Percentiles rank a stretch among this genome's conserved stretches.
phyloP scores from a whole-genome alignment of 1,284 basidiomycete species.

The Cryptococcus sp. region DNA sequence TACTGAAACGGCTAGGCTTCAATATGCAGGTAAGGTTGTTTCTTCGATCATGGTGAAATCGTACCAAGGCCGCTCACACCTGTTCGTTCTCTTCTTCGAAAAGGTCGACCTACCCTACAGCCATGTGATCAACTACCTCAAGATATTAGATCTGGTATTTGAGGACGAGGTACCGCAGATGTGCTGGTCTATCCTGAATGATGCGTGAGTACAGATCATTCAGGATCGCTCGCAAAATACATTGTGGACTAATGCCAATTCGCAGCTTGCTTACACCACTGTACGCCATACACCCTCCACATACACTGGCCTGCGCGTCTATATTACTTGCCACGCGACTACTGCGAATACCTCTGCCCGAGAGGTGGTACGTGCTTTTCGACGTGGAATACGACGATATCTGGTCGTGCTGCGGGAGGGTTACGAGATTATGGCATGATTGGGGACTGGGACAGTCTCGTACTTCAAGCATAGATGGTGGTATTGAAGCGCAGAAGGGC shows the following conservation, averaged over 20 bases:
- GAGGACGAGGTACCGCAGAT: constrained; percentile 69
- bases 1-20: constrained; percentile 89
- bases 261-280: constrained; percentile 83
- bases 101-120: constrained; percentile 89
- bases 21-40: constrained; percentile 61
- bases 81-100: constrained; percentile 40
- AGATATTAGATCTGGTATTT: constrained; percentile 74
- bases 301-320: constrained; percentile 81
- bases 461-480: background rate
- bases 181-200: constrained; percentile 89
- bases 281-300: constrained; percentile 82
- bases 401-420: constrained; percentile 72
- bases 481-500: constrained; percentile 22
- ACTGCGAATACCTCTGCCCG: constrained; percentile 70
- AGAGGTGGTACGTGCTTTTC: constrained; percentile 85
- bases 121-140: constrained; percentile 91
- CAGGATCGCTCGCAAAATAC: background rate
- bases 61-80: background rate
- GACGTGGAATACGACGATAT: constrained; percentile 83
- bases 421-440: constrained; percentile 67
- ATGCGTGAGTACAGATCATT: constrained; percentile 64
- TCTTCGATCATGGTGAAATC: constrained; percentile 23
- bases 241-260: background rate
- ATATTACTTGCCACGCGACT: constrained; percentile 75
- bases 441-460: constrained; percentile 34